These are phyloP conservation scores for Lanzia echinophila DNA, from an alignment of 2,329 filamentous ascomycete genomes.

Conservation along the genomic window DNA sequence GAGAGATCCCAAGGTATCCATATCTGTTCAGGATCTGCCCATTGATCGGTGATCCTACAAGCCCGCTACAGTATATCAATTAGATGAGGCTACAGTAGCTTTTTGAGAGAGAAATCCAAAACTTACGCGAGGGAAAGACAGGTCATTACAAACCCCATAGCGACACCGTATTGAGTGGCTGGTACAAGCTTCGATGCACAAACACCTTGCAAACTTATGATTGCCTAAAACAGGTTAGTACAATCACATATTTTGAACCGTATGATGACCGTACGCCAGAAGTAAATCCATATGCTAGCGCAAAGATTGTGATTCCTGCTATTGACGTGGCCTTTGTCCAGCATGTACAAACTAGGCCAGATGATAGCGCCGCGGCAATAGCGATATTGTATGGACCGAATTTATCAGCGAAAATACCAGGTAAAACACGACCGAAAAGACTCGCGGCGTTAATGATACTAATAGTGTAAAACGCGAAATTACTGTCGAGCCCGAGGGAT, in stretches of 20 bases:
- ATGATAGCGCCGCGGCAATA: background rate
- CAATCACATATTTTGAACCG: background rate
- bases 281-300: constrained; percentile 6
- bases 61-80: too few species aligned
- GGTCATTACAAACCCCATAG: constrained; percentile 19
- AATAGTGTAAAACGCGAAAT: constrained; percentile 43
- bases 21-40: constrained; percentile 16
- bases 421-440: background rate
- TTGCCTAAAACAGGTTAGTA: constrained; percentile 9
- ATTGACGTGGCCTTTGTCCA: constrained; percentile 4
- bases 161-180: constrained; percentile 18
- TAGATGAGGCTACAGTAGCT: too few species aligned
- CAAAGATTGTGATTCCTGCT: background rate
- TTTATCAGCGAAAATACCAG: background rate
- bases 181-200: constrained; percentile 17
- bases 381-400: constrained; percentile 14
- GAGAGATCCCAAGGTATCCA: constrained; percentile 18
- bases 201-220: constrained; percentile 21
- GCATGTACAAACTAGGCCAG: background rate
- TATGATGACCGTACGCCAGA: constrained; percentile 16
- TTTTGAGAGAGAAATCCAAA: background rate
- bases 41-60: constrained; percentile 22
- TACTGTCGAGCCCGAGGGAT: constrained; percentile 37
- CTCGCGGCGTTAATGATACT: constrained; percentile 38
- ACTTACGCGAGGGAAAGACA: constrained; percentile 18